phyloP scores from a whole-genome alignment of 805 yeast genomes.

The Yamadazyma philogaea region DNA sequence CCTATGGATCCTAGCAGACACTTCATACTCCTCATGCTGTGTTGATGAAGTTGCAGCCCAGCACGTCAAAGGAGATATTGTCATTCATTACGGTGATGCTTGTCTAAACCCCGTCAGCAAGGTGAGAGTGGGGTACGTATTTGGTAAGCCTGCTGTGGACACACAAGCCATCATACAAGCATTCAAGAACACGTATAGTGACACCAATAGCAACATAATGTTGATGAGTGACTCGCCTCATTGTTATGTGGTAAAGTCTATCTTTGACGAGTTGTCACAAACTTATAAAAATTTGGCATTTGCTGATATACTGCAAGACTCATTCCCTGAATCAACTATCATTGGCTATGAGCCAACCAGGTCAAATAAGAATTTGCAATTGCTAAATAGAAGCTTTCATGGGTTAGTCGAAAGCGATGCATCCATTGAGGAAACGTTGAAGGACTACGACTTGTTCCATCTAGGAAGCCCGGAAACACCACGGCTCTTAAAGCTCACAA shows the following conservation, averaged over 20 bases:
- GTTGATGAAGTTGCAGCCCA: conserved; percentile 96
- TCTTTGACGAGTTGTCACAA: conserved; percentile 34
- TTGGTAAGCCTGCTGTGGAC: conserved; percentile 66
- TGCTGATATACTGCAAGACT: conserved; percentile 31
- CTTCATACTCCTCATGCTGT: conserved; percentile 94
- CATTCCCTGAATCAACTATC: conserved; percentile 33
- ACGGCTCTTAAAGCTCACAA: conserved; percentile 67
- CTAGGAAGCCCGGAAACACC: conserved; percentile 76
- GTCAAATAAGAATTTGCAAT: background rate
- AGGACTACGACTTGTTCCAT: conserved; percentile 62
- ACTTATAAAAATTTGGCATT: conserved; percentile 30
- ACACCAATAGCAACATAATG: conserved; percentile 44
- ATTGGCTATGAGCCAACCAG: conserved; percentile 37
- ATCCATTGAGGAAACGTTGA: conserved; percentile 26
- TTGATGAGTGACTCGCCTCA: conserved; percentile 77
- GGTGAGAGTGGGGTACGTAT: conserved; percentile 73
- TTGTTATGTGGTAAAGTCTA: conserved; percentile 39
- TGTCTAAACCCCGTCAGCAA: conserved; percentile 78
- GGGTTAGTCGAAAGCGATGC: conserved; percentile 7
- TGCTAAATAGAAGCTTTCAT: conserved; percentile 17
- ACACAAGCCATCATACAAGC: conserved; percentile 29
- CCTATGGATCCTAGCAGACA: conserved; percentile 84
- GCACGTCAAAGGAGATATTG: conserved; percentile 80
- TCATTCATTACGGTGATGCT: conserved; percentile 93
- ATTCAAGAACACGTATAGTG: conserved; percentile 40